Evolutionary conservation across 2,329 filamentous ascomycete genomes (phyloP).

Genomic region (Bipolaris gigantea): DNA sequence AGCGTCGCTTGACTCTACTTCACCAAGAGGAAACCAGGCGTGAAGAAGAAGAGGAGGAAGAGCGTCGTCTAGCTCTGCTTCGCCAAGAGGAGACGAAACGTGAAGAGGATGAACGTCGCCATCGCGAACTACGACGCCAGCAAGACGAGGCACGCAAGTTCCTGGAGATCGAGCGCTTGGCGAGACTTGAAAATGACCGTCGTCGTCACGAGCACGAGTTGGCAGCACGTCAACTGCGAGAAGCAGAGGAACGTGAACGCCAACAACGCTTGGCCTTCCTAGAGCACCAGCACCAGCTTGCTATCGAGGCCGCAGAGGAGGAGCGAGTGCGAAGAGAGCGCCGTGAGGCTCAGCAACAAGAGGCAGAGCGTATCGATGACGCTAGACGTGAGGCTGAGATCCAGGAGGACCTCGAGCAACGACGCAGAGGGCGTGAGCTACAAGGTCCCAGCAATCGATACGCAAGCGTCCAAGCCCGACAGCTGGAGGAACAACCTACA

Average conservation of each 20-base stretch:
- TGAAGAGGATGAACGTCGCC: constrained; percentile 19
- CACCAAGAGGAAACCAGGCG: neutral
- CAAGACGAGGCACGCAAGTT: constrained; percentile 34
- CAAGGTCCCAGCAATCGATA: constrained; percentile 29
- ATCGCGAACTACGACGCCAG: constrained; percentile 30
- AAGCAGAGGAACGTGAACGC: constrained; percentile 35
- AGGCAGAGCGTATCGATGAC: constrained; percentile 29
- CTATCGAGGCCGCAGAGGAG: constrained; percentile 22
- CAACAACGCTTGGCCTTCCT: constrained; percentile 29
- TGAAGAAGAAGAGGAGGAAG: constrained; percentile 26
- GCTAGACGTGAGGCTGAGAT: constrained; percentile 36
- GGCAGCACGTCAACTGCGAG: constrained; percentile 32
- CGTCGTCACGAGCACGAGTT: constrained; percentile 32
- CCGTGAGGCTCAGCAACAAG: constrained; percentile 33
- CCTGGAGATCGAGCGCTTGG: constrained; percentile 33
- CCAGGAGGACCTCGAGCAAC: constrained; percentile 29
- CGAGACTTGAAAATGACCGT: constrained; percentile 33
- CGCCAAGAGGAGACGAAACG: constrained; percentile 8
- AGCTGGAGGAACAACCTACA: constrained; percentile 34
- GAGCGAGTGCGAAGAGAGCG: constrained; percentile 30
- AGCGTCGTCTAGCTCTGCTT: constrained; percentile 2
- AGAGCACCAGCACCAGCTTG: constrained; percentile 35
- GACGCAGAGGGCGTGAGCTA: constrained; percentile 31
- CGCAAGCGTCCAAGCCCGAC: constrained; percentile 26
- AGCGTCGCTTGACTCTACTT: constrained; percentile 8